A percentile compares a stretch with the other conserved stretches of the same genome.
These are phyloP conservation scores for Handroanthus guayacan DNA, from an alignment of 257 asterid species.

Conservation along the genomic window DNA sequence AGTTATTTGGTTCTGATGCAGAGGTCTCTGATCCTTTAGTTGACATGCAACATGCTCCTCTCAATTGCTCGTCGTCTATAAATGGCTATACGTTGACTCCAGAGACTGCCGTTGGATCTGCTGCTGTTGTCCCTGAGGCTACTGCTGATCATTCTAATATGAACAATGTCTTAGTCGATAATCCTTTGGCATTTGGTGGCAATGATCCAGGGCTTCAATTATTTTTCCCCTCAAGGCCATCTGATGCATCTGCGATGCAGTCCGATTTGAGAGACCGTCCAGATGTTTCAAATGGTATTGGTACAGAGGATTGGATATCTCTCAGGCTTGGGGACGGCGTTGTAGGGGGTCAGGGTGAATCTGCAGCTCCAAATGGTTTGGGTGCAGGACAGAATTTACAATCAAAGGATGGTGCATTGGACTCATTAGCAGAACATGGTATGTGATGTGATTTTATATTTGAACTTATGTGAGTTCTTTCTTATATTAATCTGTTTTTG, in stretches of 20 bases:
- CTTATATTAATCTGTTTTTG: too few relatives aligned
- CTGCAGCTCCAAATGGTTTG: constrained; percentile 56
- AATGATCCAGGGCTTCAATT: constrained; percentile 91
- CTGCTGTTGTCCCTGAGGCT: constrained; percentile 59
- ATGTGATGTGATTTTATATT: constrained; percentile 23
- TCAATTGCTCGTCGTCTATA: constrained; percentile 61
- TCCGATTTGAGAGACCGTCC: constrained; percentile 62
- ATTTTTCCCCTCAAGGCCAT: constrained; percentile 90
- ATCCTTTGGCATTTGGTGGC: constrained; percentile 69
- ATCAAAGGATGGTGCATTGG: constrained; percentile 55
- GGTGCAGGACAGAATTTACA: constrained; percentile 56
- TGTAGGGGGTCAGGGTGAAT: constrained; percentile 49
- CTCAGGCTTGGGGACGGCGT: constrained; percentile 85
- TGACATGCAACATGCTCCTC: constrained; percentile 63
- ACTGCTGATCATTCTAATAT: constrained; percentile 48
- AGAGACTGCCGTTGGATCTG: constrained; percentile 64
- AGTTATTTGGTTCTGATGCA: constrained; percentile 83
- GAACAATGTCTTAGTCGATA: constrained; percentile 72
- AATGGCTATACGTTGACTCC: constrained; percentile 57
- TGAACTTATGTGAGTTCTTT: not conserved
- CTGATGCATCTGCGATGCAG: constrained; percentile 60
- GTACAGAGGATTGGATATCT: constrained; percentile 83
- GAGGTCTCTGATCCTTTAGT: constrained; percentile 68
- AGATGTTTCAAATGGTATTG: constrained; percentile 71
- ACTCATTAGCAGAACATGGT: constrained; percentile 74